Base-by-base conservation (phyloP, 108 stramenopile species). In the Nannochloropsis granulata region DNA sequence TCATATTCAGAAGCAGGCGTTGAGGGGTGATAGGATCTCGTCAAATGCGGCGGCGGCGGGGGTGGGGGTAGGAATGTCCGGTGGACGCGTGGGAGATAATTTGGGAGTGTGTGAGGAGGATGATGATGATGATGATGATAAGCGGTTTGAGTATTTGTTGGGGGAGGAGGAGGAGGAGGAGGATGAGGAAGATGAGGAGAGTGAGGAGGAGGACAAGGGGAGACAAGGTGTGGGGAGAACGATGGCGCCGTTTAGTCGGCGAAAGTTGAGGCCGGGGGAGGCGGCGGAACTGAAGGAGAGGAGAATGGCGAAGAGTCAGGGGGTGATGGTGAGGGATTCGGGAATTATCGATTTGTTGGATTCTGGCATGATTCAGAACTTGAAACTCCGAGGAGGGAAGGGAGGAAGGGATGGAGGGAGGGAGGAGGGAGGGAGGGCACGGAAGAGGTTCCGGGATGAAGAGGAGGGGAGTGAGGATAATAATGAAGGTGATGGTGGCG, bases 301-400 rank as follows among this genome's bases (percentile, higher is more conserved):
- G n/a, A 16, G 56, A n/a, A 71, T 9, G n/a, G 21, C 21, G 2
- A 11, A 71, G 21, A 16, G n/a, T 16, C 56, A 71, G n/a, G 56
- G 56, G 8, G 2, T 71, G 56, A 71, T 71, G 56, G 56, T 71
- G 7, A 16, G 56, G 56, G 56, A 71, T 16, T 71, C 56, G n/a
- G 93, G 93, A 26, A 90, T 94, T 43, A 89, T 94, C 19, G 95
- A 97, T 81, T 92, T 97, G 86, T 89, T 94, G 45, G 94, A 94
- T 81, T 44, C 90, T 24, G 89, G 92, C 12, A 94, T 91, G 82
- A 92, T 92, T 85, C 87, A 90, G 24, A 94, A 93, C 79, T 89
- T 88, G 83, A 79, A 80, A 10, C 56, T 87, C 23, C 43, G 79
- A 13, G 26, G n/a, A 79, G n/a, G 82, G 81, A 7, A 78, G 82